Conservation (phyloP, 1,284 basidiomycete species). For the Coniophora puteana region DNA sequence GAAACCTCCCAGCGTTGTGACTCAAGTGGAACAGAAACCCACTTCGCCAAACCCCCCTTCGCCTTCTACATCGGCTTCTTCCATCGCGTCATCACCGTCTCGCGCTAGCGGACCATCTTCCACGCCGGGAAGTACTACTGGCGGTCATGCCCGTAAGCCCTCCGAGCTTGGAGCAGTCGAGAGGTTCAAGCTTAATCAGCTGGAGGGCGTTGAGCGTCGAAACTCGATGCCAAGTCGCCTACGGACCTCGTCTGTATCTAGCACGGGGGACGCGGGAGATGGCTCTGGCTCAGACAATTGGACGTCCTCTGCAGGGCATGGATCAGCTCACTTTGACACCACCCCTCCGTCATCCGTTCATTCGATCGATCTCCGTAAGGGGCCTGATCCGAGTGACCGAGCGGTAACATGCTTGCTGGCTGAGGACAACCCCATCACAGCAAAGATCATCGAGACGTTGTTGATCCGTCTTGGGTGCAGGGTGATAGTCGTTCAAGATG, state of each 20-base stretch:
- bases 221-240: slow-evolving; percentile 88
- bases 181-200: slow-evolving; percentile 77
- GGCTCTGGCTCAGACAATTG: slow-evolving; percentile 75
- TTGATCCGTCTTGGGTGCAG: slow-evolving; percentile 91
- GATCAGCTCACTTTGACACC: slow-evolving; percentile 47
- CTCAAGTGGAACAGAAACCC: slow-evolving; percentile 58
- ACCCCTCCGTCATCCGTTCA: slow-evolving; percentile 78
- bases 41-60: slow-evolving; percentile 73
- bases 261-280: slow-evolving; percentile 65
- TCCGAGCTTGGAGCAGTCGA: slow-evolving; percentile 85
- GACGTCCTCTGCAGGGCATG: slow-evolving; percentile 55
- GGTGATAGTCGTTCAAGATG: slow-evolving; percentile 92
- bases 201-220: slow-evolving; percentile 71
- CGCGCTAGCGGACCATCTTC: slow-evolving; percentile 68
- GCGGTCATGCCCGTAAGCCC: slow-evolving; percentile 72
- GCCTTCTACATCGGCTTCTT: slow-evolving; percentile 90
- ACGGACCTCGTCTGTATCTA: slow-evolving; percentile 83
- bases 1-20: slow-evolving; percentile 76
- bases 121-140: slow-evolving; percentile 56
- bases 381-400: slow-evolving; percentile 68
- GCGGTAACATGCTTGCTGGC: slow-evolving; percentile 91
- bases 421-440: slow-evolving; percentile 96
- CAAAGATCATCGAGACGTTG: slow-evolving; percentile 93
- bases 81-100: slow-evolving; percentile 89
- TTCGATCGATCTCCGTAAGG: slow-evolving; percentile 71